Evolutionary conservation across 2,329 filamentous ascomycete species (phyloP).

Genomic region (Camptophora hylomeconis): DNA sequence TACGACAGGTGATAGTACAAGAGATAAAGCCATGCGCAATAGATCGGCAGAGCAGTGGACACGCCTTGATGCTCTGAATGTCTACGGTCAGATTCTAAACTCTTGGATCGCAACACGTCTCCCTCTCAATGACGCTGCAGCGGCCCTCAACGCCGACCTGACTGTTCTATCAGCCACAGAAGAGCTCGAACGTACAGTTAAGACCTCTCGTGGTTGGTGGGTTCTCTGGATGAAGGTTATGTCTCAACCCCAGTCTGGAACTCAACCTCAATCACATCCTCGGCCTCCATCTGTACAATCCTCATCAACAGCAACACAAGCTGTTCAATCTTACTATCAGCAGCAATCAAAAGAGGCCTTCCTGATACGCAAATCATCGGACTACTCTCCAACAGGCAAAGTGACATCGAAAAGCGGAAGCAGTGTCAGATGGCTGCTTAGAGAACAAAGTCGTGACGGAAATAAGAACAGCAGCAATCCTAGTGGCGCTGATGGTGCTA

Average conservation of each 20-base stretch:
- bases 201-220: constrained; percentile 55
- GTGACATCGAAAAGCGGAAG: constrained; percentile 17
- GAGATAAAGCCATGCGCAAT: neutral
- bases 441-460: constrained; percentile 20
- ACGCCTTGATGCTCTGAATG: constrained; percentile 47
- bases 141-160: constrained; percentile 2
- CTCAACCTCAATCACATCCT: constrained; percentile 4
- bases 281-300: constrained; percentile 6
- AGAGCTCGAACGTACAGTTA: constrained; percentile 48
- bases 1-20: neutral
- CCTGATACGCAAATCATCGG: constrained; percentile 32
- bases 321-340: too few species aligned
- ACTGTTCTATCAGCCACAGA: constrained; percentile 19
- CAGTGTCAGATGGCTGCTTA: constrained; percentile 18
- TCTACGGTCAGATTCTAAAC: constrained; percentile 47
- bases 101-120: constrained; percentile 40
- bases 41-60: constrained; percentile 11
- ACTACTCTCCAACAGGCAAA: constrained; percentile 21
- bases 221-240: constrained; percentile 46
- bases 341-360: constrained; percentile 27
- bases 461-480: constrained; percentile 11
- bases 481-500: constrained; percentile 3
- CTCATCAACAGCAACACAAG: constrained; percentile 7
- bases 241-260: constrained; percentile 8
- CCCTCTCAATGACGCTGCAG: neutral